Conservation (phyloP, 202 grass and related monocot genomes). For the Panicum hallii region DNA sequence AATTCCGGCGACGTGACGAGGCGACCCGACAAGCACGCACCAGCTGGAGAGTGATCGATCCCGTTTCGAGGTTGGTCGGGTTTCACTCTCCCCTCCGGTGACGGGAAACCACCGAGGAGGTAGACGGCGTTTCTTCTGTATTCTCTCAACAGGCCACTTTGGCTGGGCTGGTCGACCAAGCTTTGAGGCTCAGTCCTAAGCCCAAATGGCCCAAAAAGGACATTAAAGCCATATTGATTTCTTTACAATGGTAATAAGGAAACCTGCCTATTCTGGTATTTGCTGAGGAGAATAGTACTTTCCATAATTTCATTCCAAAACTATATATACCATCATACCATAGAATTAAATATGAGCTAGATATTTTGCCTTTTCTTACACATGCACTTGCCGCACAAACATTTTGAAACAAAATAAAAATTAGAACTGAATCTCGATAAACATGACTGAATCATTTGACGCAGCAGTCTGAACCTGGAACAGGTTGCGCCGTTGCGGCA, state of each 20-base stretch:
- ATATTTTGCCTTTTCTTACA: too few species aligned
- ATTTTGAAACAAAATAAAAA: background rate
- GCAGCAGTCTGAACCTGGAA: background rate
- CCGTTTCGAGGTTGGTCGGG: background rate
- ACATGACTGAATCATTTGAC: background rate
- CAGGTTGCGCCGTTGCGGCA: conserved; percentile 31
- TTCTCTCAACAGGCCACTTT: too few species aligned
- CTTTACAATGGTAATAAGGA: too few species aligned
- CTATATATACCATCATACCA: too few species aligned
- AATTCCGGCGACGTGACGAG: background rate
- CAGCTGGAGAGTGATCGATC: background rate
- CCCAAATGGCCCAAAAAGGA: background rate
- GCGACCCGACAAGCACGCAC: background rate
- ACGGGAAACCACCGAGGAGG: background rate
- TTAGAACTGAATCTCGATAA: background rate
- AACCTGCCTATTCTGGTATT: too few species aligned
- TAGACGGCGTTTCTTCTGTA: too few species aligned
- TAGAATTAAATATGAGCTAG: too few species aligned
- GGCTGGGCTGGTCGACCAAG: background rate
- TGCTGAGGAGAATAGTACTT: background rate
- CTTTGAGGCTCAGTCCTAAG: background rate
- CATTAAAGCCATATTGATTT: background rate
- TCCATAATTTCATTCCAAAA: background rate
- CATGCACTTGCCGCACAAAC: background rate
- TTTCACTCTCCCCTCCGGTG: background rate